phyloP scores from a whole-genome alignment of 805 yeast species.

The Metschnikowia continentalis region DNA sequence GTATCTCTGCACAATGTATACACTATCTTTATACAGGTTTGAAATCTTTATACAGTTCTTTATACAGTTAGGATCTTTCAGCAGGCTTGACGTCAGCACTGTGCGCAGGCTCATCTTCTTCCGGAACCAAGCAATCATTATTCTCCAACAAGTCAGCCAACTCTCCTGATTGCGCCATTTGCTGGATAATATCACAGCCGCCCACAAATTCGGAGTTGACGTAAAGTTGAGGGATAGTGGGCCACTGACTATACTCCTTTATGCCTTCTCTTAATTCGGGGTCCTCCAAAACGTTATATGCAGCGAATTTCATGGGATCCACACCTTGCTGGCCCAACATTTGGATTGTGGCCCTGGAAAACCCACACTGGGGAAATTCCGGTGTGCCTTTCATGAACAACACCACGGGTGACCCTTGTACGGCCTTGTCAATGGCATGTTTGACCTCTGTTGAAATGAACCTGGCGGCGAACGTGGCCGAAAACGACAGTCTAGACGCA shows the following conservation, averaged over 20 bases:
- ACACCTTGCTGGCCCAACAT: slow-evolving; percentile 95
- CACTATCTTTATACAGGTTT: too few species aligned
- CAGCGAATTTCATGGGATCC: slow-evolving; percentile 94
- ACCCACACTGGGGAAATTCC: slow-evolving; percentile 96
- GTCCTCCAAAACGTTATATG: slow-evolving; percentile 94
- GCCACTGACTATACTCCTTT: slow-evolving; percentile 96
- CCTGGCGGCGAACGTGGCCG: slow-evolving; percentile 22
- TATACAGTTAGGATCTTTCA: slow-evolving; percentile 22
- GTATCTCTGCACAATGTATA: too few species aligned
- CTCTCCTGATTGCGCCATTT: slow-evolving; percentile 91
- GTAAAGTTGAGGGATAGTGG: slow-evolving; percentile 95
- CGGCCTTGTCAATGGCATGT: slow-evolving; percentile 81
- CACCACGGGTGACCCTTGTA: slow-evolving; percentile 87
- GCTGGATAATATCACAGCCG: slow-evolving; percentile 91
- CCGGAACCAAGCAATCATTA: slow-evolving; percentile 75
- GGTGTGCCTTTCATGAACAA: slow-evolving; percentile 99
- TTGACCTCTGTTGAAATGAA: slow-evolving; percentile 73
- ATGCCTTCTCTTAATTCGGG: slow-evolving; percentile 91
- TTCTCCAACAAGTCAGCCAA: slow-evolving; percentile 77
- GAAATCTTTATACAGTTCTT: neutral
- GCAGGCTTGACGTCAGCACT: slow-evolving; percentile 34
- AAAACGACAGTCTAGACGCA: neutral
- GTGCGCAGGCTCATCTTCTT: slow-evolving; percentile 49
- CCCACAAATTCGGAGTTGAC: slow-evolving; percentile 91
- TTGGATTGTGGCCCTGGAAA: slow-evolving; percentile 91